Evolutionary conservation across 768 basidiomycete genomes (phyloP).

Genomic region (Lyophyllum decastes): DNA sequence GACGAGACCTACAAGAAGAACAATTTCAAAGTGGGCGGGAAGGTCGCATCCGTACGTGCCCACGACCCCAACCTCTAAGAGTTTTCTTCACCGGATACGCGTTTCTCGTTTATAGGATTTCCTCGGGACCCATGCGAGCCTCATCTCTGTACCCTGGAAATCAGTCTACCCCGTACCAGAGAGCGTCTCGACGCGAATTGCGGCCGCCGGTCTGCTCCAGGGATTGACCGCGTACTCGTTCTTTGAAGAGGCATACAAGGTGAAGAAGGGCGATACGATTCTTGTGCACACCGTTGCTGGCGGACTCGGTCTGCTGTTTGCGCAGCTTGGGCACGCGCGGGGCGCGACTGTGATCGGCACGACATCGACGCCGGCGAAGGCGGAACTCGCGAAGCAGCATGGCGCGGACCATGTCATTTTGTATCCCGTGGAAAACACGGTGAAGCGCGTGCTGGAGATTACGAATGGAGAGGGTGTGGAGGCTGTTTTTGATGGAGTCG

Average conservation of each 20-base stretch:
- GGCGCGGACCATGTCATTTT: conserved; percentile 90
- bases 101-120: conserved; percentile 38
- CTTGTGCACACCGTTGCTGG: conserved; percentile 92
- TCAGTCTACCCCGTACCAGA: conserved; percentile 67
- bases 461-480: conserved; percentile 83
- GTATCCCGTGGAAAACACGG: conserved; percentile 75
- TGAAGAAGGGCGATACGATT: conserved; percentile 77
- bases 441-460: conserved; percentile 69
- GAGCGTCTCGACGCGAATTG: conserved; percentile 56
- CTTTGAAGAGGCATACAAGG: conserved; percentile 82
- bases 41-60: conserved; percentile 65
- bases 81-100: background rate
- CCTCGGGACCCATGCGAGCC: conserved; percentile 66
- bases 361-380: conserved; percentile 84
- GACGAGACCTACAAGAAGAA: conserved; percentile 65
- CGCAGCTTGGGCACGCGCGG: conserved; percentile 66
- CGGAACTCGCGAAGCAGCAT: conserved; percentile 69
- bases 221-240: conserved; percentile 79
- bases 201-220: conserved; percentile 71
- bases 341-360: conserved; percentile 95
- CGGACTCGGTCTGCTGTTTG: conserved; percentile 73
- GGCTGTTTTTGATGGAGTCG: conserved; percentile 94
- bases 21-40: conserved; percentile 66
- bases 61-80: no score
- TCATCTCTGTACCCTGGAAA: conserved; percentile 66